Percentiles rank a stretch among this genome's conserved stretches.
These are phyloP conservation scores for Boletus tylopilopsis DNA, from an alignment of 768 basidiomycete genomes.

Conservation along the genomic window DNA sequence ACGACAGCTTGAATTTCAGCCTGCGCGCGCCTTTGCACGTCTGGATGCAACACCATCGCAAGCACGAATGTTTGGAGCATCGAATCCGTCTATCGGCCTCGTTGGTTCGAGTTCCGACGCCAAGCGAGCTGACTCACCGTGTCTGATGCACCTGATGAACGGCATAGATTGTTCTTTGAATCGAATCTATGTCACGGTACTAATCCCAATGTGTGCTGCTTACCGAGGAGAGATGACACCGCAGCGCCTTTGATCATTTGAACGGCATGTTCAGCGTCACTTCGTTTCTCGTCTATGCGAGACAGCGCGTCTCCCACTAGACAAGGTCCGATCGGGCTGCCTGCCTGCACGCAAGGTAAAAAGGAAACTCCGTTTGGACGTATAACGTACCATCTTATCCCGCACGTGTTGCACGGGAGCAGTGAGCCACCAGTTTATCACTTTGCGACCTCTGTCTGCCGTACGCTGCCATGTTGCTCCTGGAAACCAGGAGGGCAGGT, in stretches of 20 bases:
- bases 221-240: conserved; percentile 6
- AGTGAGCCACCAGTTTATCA: conserved; percentile 5
- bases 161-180: not conserved
- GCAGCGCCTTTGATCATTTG: conserved; percentile 4
- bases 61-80: conserved; percentile 1
- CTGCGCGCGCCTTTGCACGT: conserved; percentile 6
- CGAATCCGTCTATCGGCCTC: conserved; percentile 4
- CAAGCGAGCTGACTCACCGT: not conserved
- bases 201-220: too few relatives aligned
- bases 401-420: not conserved
- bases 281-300: not conserved
- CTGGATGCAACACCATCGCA: conserved; percentile 6
- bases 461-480: conserved; percentile 3
- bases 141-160: conserved; percentile 4
- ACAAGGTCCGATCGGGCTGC: not conserved
- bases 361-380: not conserved
- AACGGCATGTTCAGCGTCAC: not conserved
- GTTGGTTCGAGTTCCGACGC: not conserved
- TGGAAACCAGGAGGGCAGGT: conserved; percentile 5
- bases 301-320: conserved; percentile 5
- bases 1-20: conserved; percentile 5
- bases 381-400: conserved; percentile 1
- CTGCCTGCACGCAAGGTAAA: not conserved
- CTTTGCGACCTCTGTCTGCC: not conserved
- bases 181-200: not conserved